These are phyloP conservation scores for Fusarium avenaceum DNA, from an alignment of 2,329 filamentous ascomycete species.

Conservation along the genomic window DNA sequence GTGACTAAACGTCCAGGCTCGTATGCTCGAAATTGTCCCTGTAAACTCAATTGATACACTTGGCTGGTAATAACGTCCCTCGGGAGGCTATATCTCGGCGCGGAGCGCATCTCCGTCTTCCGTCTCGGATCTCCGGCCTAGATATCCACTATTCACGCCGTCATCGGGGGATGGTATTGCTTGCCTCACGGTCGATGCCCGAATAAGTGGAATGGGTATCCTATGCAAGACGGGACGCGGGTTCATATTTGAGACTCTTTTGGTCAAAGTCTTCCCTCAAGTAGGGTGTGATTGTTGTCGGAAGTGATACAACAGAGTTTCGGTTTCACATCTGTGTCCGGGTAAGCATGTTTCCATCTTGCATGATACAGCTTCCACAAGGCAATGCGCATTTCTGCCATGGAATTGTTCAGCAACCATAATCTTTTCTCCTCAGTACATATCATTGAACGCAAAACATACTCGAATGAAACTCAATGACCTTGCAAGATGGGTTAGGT, in stretches of 20 bases:
- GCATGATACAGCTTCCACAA: too few relatives aligned
- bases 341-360: not conserved
- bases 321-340: not conserved
- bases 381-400: too few relatives aligned
- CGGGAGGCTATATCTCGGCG: constrained; percentile 45
- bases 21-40: not conserved
- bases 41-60: constrained; percentile 22
- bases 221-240: not conserved
- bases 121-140: constrained; percentile 47
- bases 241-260: not conserved
- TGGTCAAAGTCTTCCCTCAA: not conserved
- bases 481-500: not conserved
- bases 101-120: constrained; percentile 47
- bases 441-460: too few relatives aligned
- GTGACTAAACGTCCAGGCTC: not conserved
- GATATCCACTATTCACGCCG: constrained; percentile 46
- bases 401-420: too few relatives aligned
- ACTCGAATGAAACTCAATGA: not conserved
- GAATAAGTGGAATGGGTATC: constrained; percentile 27
- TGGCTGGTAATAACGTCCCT: constrained; percentile 25
- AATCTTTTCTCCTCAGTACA: too few relatives aligned
- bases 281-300: not conserved
- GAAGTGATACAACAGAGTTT: not conserved
- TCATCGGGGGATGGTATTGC: constrained; percentile 41
- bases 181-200: constrained; percentile 20